Evolutionary conservation across 2,329 filamentous ascomycete species (phyloP), one percentile per base, ranked within the genome.

Genomic region (Fusarium sp.): DNA sequence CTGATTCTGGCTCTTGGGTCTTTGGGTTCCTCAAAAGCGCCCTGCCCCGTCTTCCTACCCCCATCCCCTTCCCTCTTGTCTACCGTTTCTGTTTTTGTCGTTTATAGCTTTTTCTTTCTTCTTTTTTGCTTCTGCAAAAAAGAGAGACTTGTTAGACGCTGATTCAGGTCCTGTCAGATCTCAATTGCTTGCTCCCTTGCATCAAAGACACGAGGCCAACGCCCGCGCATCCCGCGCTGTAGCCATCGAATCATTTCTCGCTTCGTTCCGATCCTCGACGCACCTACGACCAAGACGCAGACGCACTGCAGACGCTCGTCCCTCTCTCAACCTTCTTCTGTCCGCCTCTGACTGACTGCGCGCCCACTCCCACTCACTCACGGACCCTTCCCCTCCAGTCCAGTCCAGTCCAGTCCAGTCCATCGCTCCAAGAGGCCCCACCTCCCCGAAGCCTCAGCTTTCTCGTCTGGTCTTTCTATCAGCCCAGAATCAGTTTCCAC

Each of bases 21-120:
- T 57, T 56, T 63, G 62, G 67, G 69, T 73, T 72, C 72, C 72
- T 76, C 74, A 77, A 77, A 75, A 77, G 74, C 70, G 63, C 70
- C 69, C 63, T 67, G 68, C 76, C 70, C 76, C 74, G 70, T 76
- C 74, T 64, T 44, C 57, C 22, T 49, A 71, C 61, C 73, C 73
- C 75, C 72, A 63, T 72, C 70, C 74, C 67, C 70, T 75, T 75
- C 72, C 64, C n/a, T 70, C 64, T 52, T 55, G 56, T 73, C 64
- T 75, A 55, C 38, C 54, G 42, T 24, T 59, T 70, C 60, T 74
- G 51, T 61, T 51, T 47, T 61, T 61, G 62, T 69, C 54, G 65
- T 58, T 69, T 33, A 61, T 74, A 69, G 28, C 54, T 17, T 49
- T 61, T 22, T 31, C 20, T 48, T 68, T 51, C 52, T 47, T 5